Evolutionary conservation across 1,284 basidiomycete genomes (phyloP), one percentile per base, ranked within the genome.

Genomic region (Puccinia coronata): DNA sequence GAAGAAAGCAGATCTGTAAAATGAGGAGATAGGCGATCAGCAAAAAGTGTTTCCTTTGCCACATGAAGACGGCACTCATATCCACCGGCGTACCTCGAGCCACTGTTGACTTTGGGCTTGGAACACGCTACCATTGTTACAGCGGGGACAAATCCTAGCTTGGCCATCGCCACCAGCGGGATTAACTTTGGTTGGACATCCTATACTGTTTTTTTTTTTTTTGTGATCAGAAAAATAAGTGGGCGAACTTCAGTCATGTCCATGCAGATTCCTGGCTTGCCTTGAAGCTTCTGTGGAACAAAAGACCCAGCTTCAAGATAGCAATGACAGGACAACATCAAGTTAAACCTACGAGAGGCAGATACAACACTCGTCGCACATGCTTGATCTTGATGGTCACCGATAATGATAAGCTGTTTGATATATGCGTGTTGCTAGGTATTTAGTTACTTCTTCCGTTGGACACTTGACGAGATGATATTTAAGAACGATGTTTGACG

Each of bases 41-140:
- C 20, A 31, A 34, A 43, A 34, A 49, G 16, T 8, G n/a, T n/a
- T n/a, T n/a, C n/a, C n/a, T n/a, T n/a, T n/a, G n/a, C n/a, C n/a
- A n/a, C n/a, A n/a, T n/a, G n/a, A n/a, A 14, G 20, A 28, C 18
- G 51, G n/a, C 31, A 51, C 28, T 49, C 18, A 43, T 34, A 0
- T 36, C 39, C 4, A 23, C 20, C 1, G 67, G 31, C 47, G 43
- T 8, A 79, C 76, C 49, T 79, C 76, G 31, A 79, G 63, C 76
- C 76, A 79, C 25, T 28, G 67, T 18, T 67, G 63, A 43, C 65
- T 79, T 55, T 69, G 31, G 20, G 76, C 76, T 70, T 79, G 76
- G 49, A 79, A 79, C 0, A 79, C 76, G 39, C 76, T 79, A 0
- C 65, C 76, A n/a, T 79, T 79, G n/a, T 79, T 51, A 51, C 76